Conservation (phyloP, 1,284 basidiomycete genomes). For the Ustilago hordei region DNA sequence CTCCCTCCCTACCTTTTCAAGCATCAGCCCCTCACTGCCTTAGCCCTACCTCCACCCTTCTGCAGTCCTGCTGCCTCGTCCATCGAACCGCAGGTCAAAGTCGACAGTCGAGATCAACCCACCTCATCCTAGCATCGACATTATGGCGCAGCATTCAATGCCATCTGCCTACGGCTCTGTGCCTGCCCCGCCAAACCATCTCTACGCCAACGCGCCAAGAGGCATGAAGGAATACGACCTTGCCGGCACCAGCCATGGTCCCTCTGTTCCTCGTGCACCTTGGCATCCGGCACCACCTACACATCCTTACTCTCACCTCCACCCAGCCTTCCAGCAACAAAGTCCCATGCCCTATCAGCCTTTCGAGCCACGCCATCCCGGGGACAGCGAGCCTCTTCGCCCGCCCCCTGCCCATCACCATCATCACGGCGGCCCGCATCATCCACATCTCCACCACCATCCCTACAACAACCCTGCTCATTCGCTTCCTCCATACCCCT, state of each 20-base stretch:
- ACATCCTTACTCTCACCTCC: constrained; percentile 26
- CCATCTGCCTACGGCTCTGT: constrained; percentile 21
- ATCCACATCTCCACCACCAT: constrained; percentile 36
- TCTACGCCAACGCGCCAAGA: constrained; percentile 32
- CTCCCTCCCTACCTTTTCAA: not conserved
- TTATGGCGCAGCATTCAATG: constrained; percentile 36
- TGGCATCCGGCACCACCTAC: constrained; percentile 19
- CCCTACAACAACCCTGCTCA: constrained; percentile 18
- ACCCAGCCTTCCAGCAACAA: constrained; percentile 22
- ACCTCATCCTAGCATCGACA: constrained; percentile 8
- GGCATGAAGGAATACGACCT: constrained; percentile 39
- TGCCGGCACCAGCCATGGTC: constrained; percentile 6
- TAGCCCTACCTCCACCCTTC: not conserved
- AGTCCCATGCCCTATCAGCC: constrained; percentile 23
- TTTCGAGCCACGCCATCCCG: constrained; percentile 25
- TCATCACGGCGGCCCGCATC: constrained; percentile 27
- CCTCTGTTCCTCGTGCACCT: constrained; percentile 6
- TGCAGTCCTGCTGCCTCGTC: not conserved
- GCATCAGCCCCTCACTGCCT: not conserved
- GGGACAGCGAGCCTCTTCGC: constrained; percentile 28
- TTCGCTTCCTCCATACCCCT: constrained; percentile 18
- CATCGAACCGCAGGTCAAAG: not conserved
- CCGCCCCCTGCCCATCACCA: constrained; percentile 14
- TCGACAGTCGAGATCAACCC: not conserved
- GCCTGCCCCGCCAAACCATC: constrained; percentile 9